Evolutionary conservation across 768 basidiomycete species (phyloP), one percentile per base, ranked within the genome.

Genomic region (Macrolepiota fuliginosa): DNA sequence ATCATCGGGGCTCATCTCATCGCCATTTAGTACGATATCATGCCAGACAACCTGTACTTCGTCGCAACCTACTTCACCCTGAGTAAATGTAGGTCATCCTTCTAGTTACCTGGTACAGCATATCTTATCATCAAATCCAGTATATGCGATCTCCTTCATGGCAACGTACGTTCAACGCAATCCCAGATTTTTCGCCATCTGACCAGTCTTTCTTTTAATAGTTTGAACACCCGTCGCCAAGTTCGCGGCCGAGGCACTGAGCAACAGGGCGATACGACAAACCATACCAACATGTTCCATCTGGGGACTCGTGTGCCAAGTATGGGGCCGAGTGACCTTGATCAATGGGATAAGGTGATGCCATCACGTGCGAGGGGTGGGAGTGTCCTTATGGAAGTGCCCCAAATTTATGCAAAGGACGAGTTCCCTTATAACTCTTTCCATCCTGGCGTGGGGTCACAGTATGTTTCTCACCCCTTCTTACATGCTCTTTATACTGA

Each of bases 101-200:
- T 36, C 27, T 35, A 1, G 29, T 22, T 32, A 11, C 54, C 63
- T 19, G n/a, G 40, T 32, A 11, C 27, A 17, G 37, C 6, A 15
- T 2, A 56, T 25, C 50, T 62, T 11, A 63, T 52, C 24, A 24
- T 49, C 54, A 24, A 60, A 19, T 61, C 11, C 58, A 86, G 85
- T 87, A n/a, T 86, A 88, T 63, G 83, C 80, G 0, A 81, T 84
- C 54, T 88, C 87, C 1, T 78, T 86, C 71, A 74, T 89, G 68
- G 86, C 87, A 40, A 85, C 87, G 84, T 86, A 67, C 55, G 83
- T 73, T 17, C 3, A 36, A 9, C 7, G n/a, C 40, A 17, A 22
- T 58, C 36, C 35, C 32, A 10, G 0, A 5, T 55, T 1, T 6
- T 24, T 49, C 5, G 22, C 22, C 25, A 15, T 22, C 47, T 49